phyloP scores from a whole-genome alignment of 345 rosid species.

The Pistacia atlantica region DNA sequence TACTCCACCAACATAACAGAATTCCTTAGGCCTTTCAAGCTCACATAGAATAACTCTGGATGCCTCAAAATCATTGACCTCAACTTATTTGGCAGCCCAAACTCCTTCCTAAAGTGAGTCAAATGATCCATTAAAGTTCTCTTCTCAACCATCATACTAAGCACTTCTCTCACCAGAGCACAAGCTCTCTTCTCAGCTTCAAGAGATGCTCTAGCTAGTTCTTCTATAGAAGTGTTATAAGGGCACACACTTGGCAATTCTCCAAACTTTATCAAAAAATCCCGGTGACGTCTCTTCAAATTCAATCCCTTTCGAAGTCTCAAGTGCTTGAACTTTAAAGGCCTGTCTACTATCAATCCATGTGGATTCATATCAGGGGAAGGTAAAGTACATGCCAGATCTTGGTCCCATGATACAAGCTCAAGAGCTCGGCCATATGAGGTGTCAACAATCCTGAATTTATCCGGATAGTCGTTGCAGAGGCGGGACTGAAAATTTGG shows the following conservation, averaged over 20 bases:
- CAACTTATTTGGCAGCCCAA: conserved; percentile 67
- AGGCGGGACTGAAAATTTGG: conserved; percentile 87
- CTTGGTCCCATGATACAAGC: conserved; percentile 77
- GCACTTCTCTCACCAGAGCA: conserved; percentile 63
- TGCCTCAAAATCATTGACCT: conserved; percentile 77
- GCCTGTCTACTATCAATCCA: conserved; percentile 77
- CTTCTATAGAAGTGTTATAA: conserved; percentile 48
- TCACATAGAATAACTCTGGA: conserved; percentile 82
- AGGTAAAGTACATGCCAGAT: conserved; percentile 55
- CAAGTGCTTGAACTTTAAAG: conserved; percentile 76
- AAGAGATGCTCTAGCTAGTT: conserved; percentile 52
- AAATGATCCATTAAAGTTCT: conserved; percentile 80
- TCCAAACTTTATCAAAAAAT: conserved; percentile 60
- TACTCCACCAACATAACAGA: conserved; percentile 77
- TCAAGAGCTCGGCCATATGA: conserved; percentile 85
- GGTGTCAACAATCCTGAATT: conserved; percentile 74
- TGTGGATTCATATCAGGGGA: conserved; percentile 32
- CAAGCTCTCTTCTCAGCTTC: conserved; percentile 89
- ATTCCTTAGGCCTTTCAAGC: conserved; percentile 76
- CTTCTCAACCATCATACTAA: conserved; percentile 74
- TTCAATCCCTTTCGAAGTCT: conserved; percentile 77
- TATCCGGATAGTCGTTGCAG: conserved; percentile 75
- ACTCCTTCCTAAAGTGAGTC: conserved; percentile 89
- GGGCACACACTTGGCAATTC: conserved; percentile 75
- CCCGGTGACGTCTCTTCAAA: conserved; percentile 63